Conservation (phyloP, 2,329 filamentous ascomycete genomes). For the Drechslera avenae region DNA sequence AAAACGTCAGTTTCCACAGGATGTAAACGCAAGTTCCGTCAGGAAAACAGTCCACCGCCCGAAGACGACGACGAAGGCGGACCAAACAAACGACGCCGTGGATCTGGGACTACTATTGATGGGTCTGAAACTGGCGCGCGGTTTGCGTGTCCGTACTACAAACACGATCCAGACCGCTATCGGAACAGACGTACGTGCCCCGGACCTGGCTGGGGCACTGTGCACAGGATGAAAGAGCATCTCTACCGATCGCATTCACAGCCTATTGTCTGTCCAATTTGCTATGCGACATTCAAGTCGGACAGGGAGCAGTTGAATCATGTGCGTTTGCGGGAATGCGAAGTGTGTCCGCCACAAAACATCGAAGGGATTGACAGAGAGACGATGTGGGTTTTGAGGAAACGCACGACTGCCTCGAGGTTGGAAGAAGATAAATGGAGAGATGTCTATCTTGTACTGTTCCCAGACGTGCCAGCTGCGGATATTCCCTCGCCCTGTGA, state of each 20-base stretch:
- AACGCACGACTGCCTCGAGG: slow-evolving; percentile 37
- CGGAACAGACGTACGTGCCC: slow-evolving; percentile 45
- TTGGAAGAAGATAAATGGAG: slow-evolving; percentile 49
- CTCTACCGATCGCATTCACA: slow-evolving; percentile 49
- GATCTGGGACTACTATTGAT: slow-evolving; percentile 30
- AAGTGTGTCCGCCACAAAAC: slow-evolving; percentile 24
- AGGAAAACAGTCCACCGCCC: slow-evolving; percentile 23
- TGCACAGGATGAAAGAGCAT: slow-evolving; percentile 52
- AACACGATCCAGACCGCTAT: slow-evolving; percentile 48
- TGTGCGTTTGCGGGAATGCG: slow-evolving; percentile 34
- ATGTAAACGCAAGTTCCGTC: slow-evolving; percentile 32
- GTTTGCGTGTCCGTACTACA: slow-evolving; percentile 52
- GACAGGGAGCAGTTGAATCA: slow-evolving; percentile 43
- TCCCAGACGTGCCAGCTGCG: slow-evolving; percentile 37
- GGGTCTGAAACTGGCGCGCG: slow-evolving; percentile 32
- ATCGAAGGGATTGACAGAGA: slow-evolving; percentile 49
- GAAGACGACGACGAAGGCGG: slow-evolving; percentile 32
- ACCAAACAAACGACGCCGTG: slow-evolving; percentile 32
- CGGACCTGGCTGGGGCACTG: slow-evolving; percentile 47
- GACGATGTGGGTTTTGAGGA: slow-evolving; percentile 44
- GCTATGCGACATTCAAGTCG: slow-evolving; percentile 44
- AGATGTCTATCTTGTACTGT: slow-evolving; percentile 47
- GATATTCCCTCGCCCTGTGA: slow-evolving; percentile 47
- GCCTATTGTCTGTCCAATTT: slow-evolving; percentile 47
- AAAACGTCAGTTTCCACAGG: slow-evolving; percentile 21